These are phyloP conservation scores for Inga leiocalycina DNA, from an alignment of 306 rosid genomes.

Conservation along the genomic window DNA sequence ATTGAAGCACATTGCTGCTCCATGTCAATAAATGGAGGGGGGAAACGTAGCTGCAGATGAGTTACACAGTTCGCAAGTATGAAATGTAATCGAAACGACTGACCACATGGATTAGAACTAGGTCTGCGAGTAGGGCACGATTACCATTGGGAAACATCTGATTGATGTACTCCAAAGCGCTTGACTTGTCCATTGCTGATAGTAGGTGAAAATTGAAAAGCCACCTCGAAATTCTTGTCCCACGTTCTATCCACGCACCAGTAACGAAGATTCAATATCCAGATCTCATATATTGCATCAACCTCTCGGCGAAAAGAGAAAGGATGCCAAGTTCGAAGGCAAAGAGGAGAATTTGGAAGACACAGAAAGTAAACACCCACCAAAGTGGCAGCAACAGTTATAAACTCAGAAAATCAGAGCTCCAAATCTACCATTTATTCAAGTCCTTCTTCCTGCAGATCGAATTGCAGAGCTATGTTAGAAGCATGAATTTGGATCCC, in stretches of 20 bases:
- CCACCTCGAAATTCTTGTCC: conserved; percentile 13
- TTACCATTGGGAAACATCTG: conserved; percentile 98
- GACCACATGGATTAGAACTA: not conserved
- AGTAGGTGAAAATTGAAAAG: conserved; percentile 5
- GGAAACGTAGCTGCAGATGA: not conserved
- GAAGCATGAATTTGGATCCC: not conserved
- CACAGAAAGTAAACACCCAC: not conserved
- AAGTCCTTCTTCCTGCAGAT: conserved; percentile 26
- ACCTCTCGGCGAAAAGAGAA: not conserved
- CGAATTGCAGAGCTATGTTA: conserved; percentile 15
- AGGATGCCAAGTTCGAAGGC: not conserved
- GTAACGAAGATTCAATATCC: not conserved
- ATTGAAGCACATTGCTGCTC: not conserved
- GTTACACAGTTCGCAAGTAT: not conserved
- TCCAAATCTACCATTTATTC: conserved; percentile 2
- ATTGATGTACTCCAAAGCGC: conserved; percentile 92
- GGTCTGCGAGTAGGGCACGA: not conserved
- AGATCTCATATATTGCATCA: conserved; percentile 30
- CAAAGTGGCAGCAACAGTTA: not conserved
- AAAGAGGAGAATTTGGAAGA: not conserved
- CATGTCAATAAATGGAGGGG: not conserved
- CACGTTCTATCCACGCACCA: not conserved
- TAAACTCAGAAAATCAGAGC: not conserved
- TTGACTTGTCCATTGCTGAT: conserved; percentile 85
- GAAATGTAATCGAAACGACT: not conserved